Base-by-base conservation (phyloP, 805 yeast species). In the Candida nanaspora region DNA sequence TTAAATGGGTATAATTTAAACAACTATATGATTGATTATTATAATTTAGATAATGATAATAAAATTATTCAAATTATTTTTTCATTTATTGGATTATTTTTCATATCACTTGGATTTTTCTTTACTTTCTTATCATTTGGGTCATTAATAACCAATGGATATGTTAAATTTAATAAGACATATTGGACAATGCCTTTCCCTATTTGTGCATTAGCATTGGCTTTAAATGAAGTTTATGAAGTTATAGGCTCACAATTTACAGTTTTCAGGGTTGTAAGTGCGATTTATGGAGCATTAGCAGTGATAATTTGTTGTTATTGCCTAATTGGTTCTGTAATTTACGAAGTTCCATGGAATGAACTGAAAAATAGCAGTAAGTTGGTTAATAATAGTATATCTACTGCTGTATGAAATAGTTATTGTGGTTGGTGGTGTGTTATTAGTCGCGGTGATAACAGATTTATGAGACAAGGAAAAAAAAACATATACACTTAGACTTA, bases 161-260 rank as follows among this genome's bases (percentile, higher is more conserved):
- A 48, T 8, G 52, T 52, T 1, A 38, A 33, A 16, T 55, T 61
- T 3, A 65, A 66, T 39, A 66, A 68, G 44, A 70, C 72, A 0
- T 78, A 76, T 73, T 83, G 95, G 95, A 76, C 86, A 19, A 73
- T 84, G 68, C 81, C 95, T 46, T 87, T 86, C 76, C 95, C 95
- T 4, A 51, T 85, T 51, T 94, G 94, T 3, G 85, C 91, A 0
- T 76, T 83, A 78, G 66, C 82, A 1, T 52, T 82, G 14, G 78
- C 85, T 1, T 68, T 77, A 42, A 61, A 65, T 13, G 72, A 76
- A 49, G 55, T 86, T 15, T 79, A 68, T 33, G 48, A 44, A 4
- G 53, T 70, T 3, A 72, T 68, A 45, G 70, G 71, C 3, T 5
- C 14, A 7, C 22, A 39, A 18, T 57, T 81, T 52, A 57, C 59